Conservation (phyloP, 1,139 yeast genomes). For the Suhomyces bolitotheri region DNA sequence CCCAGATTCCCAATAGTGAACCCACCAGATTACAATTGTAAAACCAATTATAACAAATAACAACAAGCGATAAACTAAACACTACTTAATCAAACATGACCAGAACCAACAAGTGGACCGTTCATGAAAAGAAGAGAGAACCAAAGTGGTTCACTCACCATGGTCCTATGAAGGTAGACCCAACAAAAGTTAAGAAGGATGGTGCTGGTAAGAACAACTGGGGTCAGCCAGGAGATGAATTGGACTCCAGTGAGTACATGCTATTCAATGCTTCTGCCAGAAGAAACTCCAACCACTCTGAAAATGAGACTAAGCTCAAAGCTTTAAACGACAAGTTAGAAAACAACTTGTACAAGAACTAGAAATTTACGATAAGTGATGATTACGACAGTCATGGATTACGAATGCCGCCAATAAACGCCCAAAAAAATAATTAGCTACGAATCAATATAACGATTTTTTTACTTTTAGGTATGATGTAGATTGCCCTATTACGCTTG, state of each 20-base stretch:
- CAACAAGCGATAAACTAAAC: too few species aligned
- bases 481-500: too few species aligned
- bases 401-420: background rate
- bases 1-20: too few species aligned
- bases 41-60: too few species aligned
- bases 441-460: too few species aligned
- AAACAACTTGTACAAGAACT: constrained; percentile 10
- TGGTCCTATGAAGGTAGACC: constrained; percentile 66
- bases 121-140: constrained; percentile 57
- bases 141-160: constrained; percentile 77
- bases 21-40: too few species aligned
- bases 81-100: constrained; percentile 53
- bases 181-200: constrained; percentile 74
- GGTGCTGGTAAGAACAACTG: constrained; percentile 85
- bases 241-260: constrained; percentile 28
- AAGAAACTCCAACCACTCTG: constrained; percentile 44
- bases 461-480: too few species aligned
- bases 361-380: background rate
- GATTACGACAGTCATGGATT: background rate
- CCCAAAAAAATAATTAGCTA: background rate
- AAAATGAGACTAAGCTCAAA: constrained; percentile 29
- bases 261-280: constrained; percentile 32
- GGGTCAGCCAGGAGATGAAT: constrained; percentile 72
- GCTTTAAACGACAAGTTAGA: constrained; percentile 29
- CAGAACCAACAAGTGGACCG: constrained; percentile 81